Evolutionary conservation across 352 stramenopile genomes (phyloP).

Genomic region (Phytophthora pistaciae): DNA sequence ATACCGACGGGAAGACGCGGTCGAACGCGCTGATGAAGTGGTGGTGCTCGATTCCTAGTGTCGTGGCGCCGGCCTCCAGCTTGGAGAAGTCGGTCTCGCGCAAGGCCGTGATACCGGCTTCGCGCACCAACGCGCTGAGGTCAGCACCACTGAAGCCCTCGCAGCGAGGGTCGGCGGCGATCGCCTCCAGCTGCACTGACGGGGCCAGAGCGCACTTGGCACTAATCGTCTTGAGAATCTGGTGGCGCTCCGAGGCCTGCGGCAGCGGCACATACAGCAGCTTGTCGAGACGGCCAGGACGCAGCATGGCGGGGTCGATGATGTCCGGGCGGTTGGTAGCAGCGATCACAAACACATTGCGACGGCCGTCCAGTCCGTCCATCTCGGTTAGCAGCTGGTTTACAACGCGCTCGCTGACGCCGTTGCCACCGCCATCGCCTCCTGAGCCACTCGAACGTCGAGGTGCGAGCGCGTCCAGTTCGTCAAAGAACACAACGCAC

Average conservation of each 20-base stretch:
- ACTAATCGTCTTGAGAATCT: slow-evolving; percentile 95
- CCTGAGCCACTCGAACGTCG: slow-evolving; percentile 81
- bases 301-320: slow-evolving; percentile 99
- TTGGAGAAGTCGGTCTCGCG: slow-evolving; percentile 65
- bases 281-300: slow-evolving; percentile 98
- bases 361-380: slow-evolving; percentile 97
- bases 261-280: slow-evolving; percentile 98
- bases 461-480: slow-evolving; percentile 98
- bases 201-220: slow-evolving; percentile 72
- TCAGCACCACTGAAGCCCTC: slow-evolving; percentile 98
- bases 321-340: slow-evolving; percentile 98
- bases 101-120: slow-evolving; percentile 97
- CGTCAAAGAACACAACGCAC: slow-evolving; percentile 99
- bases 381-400: slow-evolving; percentile 99
- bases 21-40: slow-evolving; percentile 85
- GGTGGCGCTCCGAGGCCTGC: slow-evolving; percentile 62
- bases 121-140: slow-evolving; percentile 96
- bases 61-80: slow-evolving; percentile 37
- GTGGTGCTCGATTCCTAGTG: slow-evolving; percentile 63
- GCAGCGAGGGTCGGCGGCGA: slow-evolving; percentile 91
- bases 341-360: slow-evolving; percentile 97
- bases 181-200: slow-evolving; percentile 88
- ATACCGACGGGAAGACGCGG: slow-evolving; percentile 87
- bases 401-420: slow-evolving; percentile 94
- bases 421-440: slow-evolving; percentile 78